phyloP scores from a whole-genome alignment of 768 basidiomycete species.

The Lentinula guzmanii region DNA sequence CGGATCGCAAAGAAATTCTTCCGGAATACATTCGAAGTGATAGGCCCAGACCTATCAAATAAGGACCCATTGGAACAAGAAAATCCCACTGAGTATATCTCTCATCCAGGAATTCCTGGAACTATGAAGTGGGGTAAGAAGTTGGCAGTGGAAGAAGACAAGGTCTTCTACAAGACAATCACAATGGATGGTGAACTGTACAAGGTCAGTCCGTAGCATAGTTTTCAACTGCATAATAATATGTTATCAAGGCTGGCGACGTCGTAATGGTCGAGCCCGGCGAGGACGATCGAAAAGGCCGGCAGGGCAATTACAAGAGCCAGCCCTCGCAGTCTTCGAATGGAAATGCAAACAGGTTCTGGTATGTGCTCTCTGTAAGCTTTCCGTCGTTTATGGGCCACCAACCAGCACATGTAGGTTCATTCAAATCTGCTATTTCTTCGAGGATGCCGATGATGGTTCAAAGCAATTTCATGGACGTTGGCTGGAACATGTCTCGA shows the following conservation, averaged over 20 bases:
- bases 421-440: constrained; percentile 58
- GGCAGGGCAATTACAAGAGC: constrained; percentile 33
- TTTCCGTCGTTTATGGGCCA: background rate
- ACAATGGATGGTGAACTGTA: constrained; percentile 55
- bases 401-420: constrained; percentile 44
- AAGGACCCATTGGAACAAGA: constrained; percentile 7
- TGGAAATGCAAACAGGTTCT: constrained; percentile 48
- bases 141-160: constrained; percentile 17
- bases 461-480: constrained; percentile 55
- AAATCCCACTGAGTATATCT: constrained; percentile 7
- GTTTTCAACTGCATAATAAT: background rate
- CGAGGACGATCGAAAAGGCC: constrained; percentile 33
- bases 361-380: constrained; percentile 32
- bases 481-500: constrained; percentile 62
- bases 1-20: background rate
- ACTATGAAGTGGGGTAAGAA: constrained; percentile 23
- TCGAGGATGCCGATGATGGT: constrained; percentile 26
- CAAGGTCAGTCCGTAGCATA: constrained; percentile 28
- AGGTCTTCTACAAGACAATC: constrained; percentile 38
- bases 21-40: constrained; percentile 31
- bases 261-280: constrained; percentile 60
- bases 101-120: constrained; percentile 19
- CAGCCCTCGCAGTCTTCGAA: constrained; percentile 45
- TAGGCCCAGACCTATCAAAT: constrained; percentile 23
- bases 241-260: constrained; percentile 47